Evolutionary conservation across 345 rosid genomes (phyloP), one percentile per base, ranked within the genome.

Genomic region (Camelina sativa): DNA sequence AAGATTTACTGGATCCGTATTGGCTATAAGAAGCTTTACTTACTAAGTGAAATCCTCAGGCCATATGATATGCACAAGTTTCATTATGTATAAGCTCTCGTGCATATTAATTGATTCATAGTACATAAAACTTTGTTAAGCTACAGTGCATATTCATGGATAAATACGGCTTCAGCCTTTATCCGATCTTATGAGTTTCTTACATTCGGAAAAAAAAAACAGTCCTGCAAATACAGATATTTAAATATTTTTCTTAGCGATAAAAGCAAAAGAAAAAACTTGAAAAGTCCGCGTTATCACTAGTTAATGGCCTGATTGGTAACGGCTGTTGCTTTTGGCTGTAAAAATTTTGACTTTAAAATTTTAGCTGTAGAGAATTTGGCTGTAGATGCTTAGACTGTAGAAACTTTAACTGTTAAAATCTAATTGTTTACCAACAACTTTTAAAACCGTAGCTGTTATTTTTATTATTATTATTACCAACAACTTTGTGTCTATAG

Each of bases 251-350:
- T 62, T 60, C 28, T 41, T 46, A 34, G 58, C 40, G 12, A 61
- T 51, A 40, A 8, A 44, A 44, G n/a, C 30, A 43, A 15, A 23
- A n/a, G n/a, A 23, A 23, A 38, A 50, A 20, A 20, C 9, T 40
- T 62, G 43, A 53, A 56, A 68, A 62, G 64, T 69, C 74, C 58
- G 34, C 4, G 32, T 23, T 62, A 25, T 34, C 23, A 62, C 70
- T 44, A 62, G 54, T 62, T 69, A 40, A n/a, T n/a, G n/a, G n/a
- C n/a, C n/a, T n/a, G n/a, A n/a, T n/a, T n/a, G n/a, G n/a, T n/a
- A n/a, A n/a, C n/a, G n/a, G n/a, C n/a, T n/a, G n/a, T n/a, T n/a
- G n/a, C n/a, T n/a, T n/a, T n/a, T n/a, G n/a, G n/a, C n/a, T n/a
- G n/a, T n/a, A n/a, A n/a, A n/a, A n/a, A n/a, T n/a, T n/a, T n/a